A percentile compares a stretch with the other conserved stretches of the same genome.
Conservation (phyloP, 257 asterid genomes). For the Salvia splendens region DNA sequence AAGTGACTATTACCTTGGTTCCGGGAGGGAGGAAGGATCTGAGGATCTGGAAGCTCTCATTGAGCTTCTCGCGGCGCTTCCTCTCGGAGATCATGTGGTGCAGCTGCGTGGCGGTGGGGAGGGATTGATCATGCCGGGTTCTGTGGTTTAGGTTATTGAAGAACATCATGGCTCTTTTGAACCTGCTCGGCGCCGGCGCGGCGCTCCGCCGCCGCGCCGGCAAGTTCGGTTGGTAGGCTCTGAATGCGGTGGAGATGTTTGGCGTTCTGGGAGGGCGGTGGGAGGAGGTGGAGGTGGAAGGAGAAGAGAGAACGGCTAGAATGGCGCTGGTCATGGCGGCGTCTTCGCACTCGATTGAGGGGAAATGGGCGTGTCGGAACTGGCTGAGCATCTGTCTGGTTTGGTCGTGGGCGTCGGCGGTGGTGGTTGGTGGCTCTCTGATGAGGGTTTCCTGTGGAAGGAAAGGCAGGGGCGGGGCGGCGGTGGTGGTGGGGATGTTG, state of each 20-base stretch:
- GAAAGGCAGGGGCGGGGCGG: background rate
- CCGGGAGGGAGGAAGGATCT: constrained; percentile 80
- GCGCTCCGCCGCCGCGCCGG: constrained; percentile 9
- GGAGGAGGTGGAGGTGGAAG: constrained; percentile 36
- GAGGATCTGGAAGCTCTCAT: constrained; percentile 64
- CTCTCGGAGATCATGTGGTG: constrained; percentile 80
- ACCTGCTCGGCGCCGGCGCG: constrained; percentile 30
- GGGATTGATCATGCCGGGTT: constrained; percentile 29
- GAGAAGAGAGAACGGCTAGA: constrained; percentile 52
- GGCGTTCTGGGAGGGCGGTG: constrained; percentile 1
- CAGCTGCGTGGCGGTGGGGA: constrained; percentile 48
- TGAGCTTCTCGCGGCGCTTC: constrained; percentile 62
- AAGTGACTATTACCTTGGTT: constrained; percentile 54
- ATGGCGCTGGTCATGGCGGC: constrained; percentile 62
- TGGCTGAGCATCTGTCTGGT: constrained; percentile 31
- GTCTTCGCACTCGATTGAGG: constrained; percentile 52
- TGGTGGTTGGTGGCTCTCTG: background rate
- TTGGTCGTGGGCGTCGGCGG: constrained; percentile 29
- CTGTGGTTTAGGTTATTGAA: constrained; percentile 44
- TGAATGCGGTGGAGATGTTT: constrained; percentile 49
- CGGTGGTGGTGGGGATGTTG: constrained; percentile 37
- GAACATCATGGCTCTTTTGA: constrained; percentile 54
- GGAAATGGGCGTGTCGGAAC: constrained; percentile 41
- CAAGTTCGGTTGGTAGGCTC: constrained; percentile 33
- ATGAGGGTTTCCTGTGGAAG: constrained; percentile 22